Base-by-base conservation (phyloP, 208 protist species). In the Spongospora subterranea region DNA sequence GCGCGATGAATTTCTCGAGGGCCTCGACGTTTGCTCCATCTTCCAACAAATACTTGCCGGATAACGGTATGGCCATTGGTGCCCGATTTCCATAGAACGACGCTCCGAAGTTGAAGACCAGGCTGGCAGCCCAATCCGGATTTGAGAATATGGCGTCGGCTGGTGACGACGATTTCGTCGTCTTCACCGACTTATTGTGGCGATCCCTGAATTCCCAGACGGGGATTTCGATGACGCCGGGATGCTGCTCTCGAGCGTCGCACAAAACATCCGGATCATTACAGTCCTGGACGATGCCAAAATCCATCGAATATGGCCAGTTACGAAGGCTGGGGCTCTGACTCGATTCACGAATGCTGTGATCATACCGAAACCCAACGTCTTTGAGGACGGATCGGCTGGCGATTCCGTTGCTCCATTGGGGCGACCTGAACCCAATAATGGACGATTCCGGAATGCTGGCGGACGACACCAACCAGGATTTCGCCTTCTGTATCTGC, bases 161-260 rank as follows among this genome's bases (percentile, higher is more conserved):
- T 20, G n/a, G 71, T 43, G 71, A 35, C 6, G 6, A 6, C 17
- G 17, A 20, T 43, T 35, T 6, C 6, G 11, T n/a, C 17, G 11
- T 35, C 6, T 35, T 35, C n/a, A 6, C 71, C n/a, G 71, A 20
- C 35, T 43, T 35, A 35, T 82, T 82, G 71, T 82, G 71, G 17
- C 71, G 6, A 35, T 82, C 71, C 13, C 71, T 6, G 35, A 82
- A 43, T 43, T 82, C 71, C 71, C 71, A 82, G n/a, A 82, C 71
- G n/a, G 71, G 71, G n/a, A 82, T 82, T n/a, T 82, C 71, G n/a
- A 82, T 43, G 17, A 82, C 17, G 6, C 71, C 71, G 13, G 71
- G 71, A 43, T 82, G 71, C 71, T n/a, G 71, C 71, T 82, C 71
- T 43, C 71, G n/a, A 43, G 71, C 71, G n/a, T 82, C 71, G n/a